Base-by-base conservation (phyloP, 1,284 basidiomycete genomes). In the Phellopilus nigrolimitatus region DNA sequence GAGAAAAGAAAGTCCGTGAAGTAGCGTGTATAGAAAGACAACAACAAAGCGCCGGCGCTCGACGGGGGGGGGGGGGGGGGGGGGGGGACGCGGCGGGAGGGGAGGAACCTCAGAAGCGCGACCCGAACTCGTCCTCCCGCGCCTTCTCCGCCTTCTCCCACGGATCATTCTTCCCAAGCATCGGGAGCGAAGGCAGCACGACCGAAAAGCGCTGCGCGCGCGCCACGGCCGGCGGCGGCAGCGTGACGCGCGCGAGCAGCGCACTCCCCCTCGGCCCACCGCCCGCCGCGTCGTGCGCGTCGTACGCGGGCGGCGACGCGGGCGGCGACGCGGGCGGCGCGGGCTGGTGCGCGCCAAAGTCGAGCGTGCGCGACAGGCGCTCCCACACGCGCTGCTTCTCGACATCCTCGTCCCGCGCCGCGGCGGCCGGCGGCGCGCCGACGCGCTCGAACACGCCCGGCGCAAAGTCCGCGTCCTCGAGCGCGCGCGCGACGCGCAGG, bases 391-490 rank as follows among this genome's bases (percentile, higher is more conserved):
- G 28, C 17, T 15, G 28, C 41, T 50, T 43, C 40, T 50, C 49
- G 22, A 43, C 33, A 15, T 41, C 22, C 17, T 47, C 45, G 13
- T 47, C 34, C 8, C 27, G 21, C n/a, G n/a, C n/a, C 5, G 25
- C 8, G n/a, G 6, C 10, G 6, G 38, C 8, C 10, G 37, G 21
- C 4, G 22, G 27, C 2, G 7, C 28, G n/a, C 38, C 25, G 9
- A 15, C 15, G 36, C 22, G 28, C 13, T 48, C 46, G 36, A 51
- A 45, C 7, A 51, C 15, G 15, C 46, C 50, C 22, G 50, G 50
- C 34, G 45, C 50, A 24, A 51, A 51, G 19, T 51, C 50, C 13
- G 38, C 43, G 17, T 51, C 46, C 50, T 44, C 50, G 22, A 51
- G 34, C n/a, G 30, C 50, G 43, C 28, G 25, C 15, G 34, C 43